A percentile compares a stretch with the other conserved stretches of the same genome.
These are phyloP conservation scores for Umbelopsis sp. DNA, from an alignment of 371 early-diverging fungal genomes.

Conservation along the genomic window DNA sequence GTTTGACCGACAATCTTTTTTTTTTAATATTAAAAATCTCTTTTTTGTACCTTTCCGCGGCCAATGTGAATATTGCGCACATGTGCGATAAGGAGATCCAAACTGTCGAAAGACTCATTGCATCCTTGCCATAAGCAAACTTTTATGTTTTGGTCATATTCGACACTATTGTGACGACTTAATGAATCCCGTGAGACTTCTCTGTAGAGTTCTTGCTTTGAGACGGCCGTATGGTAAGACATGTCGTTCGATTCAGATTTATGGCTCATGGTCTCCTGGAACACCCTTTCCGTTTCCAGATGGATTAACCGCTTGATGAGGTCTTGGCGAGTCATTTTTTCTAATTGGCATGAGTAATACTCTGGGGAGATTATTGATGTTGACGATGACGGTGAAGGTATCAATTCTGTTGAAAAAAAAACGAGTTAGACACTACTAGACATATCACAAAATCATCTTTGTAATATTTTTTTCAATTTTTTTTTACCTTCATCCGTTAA, in stretches of 20 bases:
- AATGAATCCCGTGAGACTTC: conserved; percentile 14
- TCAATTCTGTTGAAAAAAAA: neutral
- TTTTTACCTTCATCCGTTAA: too few relatives aligned
- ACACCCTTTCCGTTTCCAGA: neutral
- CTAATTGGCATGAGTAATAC: conserved; percentile 2
- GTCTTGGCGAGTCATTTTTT: conserved; percentile 10
- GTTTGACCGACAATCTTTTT: neutral
- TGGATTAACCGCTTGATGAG: conserved; percentile 6
- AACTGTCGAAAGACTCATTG: conserved; percentile 34
- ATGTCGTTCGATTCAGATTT: conserved; percentile 9
- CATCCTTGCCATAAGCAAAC: conserved; percentile 60
- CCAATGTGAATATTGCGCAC: conserved; percentile 59
- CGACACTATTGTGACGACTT: conserved; percentile 3
- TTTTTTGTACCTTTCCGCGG: conserved; percentile 45
- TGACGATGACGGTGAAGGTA: neutral
- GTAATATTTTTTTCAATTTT: too few relatives aligned
- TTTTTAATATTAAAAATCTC: neutral
- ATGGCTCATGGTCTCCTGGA: neutral
- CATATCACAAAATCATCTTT: too few relatives aligned
- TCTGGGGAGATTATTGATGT: neutral
- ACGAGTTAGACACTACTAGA: too few relatives aligned
- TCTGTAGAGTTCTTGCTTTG: neutral
- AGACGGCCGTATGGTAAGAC: neutral
- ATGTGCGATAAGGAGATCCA: conserved; percentile 51
- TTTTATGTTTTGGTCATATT: conserved; percentile 5